phyloP scores from a whole-genome alignment of 106 monocot genomes.

The Allium fistulosum region DNA sequence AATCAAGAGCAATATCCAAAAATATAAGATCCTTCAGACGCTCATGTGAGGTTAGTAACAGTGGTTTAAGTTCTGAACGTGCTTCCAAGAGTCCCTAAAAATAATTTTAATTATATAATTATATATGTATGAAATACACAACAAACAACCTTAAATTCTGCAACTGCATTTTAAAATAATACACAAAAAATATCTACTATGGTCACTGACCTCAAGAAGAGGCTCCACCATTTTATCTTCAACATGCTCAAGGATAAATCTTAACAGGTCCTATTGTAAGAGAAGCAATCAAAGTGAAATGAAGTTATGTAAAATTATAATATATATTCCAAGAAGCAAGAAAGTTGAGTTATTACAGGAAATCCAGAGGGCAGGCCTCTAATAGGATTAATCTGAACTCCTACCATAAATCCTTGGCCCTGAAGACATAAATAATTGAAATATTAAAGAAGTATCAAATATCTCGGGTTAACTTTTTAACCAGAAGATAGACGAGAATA shows the following conservation, averaged over 20 bases:
- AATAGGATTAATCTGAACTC: slow-evolving; percentile 90
- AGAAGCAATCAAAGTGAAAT: neutral
- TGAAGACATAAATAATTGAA: slow-evolving; percentile 15
- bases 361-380: slow-evolving; percentile 81
- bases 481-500: neutral
- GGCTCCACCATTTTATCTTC: slow-evolving; percentile 81
- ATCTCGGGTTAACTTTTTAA: neutral
- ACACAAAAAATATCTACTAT: neutral
- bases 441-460: slow-evolving; percentile 8
- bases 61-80: slow-evolving; percentile 56
- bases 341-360: slow-evolving; percentile 43
- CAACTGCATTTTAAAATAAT: neutral
- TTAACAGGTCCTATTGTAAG: slow-evolving; percentile 45
- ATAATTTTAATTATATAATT: neutral
- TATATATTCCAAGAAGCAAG: slow-evolving; percentile 5
- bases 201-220: slow-evolving; percentile 65
- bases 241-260: slow-evolving; percentile 66
- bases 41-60: slow-evolving; percentile 63
- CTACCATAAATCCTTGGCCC: slow-evolving; percentile 99
- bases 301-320: neutral
- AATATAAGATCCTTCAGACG: slow-evolving; percentile 90
- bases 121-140: too few relatives aligned
- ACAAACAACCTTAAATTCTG: neutral
- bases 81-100: slow-evolving; percentile 85
- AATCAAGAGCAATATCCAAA: slow-evolving; percentile 94